Percentiles rank a stretch among this genome's conserved stretches.
Evolutionary conservation across 1,139 yeast species (phyloP).

Genomic region (Debaryomyces sp.): DNA sequence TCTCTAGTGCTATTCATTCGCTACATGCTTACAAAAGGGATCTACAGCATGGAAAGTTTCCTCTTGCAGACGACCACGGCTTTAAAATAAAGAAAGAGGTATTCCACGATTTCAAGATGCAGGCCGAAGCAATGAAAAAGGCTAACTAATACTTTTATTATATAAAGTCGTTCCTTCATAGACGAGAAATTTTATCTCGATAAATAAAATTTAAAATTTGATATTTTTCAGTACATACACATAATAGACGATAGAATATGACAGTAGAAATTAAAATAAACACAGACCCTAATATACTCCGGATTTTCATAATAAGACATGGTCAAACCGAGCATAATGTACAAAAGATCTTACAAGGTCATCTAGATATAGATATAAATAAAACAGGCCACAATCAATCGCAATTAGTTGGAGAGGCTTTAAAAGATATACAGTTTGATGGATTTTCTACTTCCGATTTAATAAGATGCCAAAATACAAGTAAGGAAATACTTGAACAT

Average conservation of each 20-base stretch:
- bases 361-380: conserved; percentile 62
- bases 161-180: neutral
- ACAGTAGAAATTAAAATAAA: conserved; percentile 35
- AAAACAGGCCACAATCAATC: conserved; percentile 62
- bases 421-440: conserved; percentile 48
- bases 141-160: neutral
- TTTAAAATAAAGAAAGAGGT: conserved; percentile 73
- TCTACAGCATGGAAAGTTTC: conserved; percentile 58
- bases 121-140: neutral
- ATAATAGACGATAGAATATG: conserved; percentile 21
- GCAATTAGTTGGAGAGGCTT: conserved; percentile 44
- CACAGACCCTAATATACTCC: conserved; percentile 38
- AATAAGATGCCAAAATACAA: conserved; percentile 59
- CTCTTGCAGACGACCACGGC: conserved; percentile 63
- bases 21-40: conserved; percentile 59
- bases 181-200: neutral
- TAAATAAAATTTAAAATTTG: neutral
- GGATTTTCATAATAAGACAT: conserved; percentile 71
- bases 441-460: conserved; percentile 61
- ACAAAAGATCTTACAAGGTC: conserved; percentile 74
- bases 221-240: neutral
- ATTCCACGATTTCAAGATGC: conserved; percentile 47
- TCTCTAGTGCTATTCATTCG: conserved; percentile 53
- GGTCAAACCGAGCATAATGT: conserved; percentile 80
- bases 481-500: conserved; percentile 36